These are phyloP conservation scores for Pachysandra terminalis DNA, from an alignment of 164 flowering plant species.

Conservation along the genomic window DNA sequence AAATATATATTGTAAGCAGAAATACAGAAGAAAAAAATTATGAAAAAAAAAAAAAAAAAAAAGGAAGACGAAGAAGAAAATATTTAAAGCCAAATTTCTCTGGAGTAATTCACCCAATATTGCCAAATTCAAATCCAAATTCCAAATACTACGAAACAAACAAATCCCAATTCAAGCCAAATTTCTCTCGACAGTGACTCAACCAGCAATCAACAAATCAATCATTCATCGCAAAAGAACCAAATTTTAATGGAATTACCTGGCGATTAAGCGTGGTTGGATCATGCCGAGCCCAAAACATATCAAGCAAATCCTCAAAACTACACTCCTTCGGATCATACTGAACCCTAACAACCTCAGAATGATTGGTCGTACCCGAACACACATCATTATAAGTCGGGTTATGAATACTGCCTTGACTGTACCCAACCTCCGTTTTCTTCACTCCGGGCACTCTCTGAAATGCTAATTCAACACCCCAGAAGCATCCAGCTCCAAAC, in stretches of 20 bases:
- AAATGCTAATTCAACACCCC: slow-evolving; percentile 66
- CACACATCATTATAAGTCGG: slow-evolving; percentile 58
- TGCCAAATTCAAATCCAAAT: no score
- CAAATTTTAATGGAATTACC: slow-evolving; percentile 10
- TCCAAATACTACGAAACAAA: neutral
- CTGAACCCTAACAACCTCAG: slow-evolving; percentile 65
- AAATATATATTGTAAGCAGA: no score
- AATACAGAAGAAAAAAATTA: no score
- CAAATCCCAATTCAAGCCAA: neutral
- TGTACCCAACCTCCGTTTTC: slow-evolving; percentile 62
- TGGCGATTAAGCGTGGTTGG: slow-evolving; percentile 43
- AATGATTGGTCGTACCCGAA: slow-evolving; percentile 52
- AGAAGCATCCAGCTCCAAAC: slow-evolving; percentile 67
- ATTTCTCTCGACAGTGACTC: neutral
- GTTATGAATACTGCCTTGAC: slow-evolving; percentile 47
- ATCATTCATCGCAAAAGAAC: neutral
- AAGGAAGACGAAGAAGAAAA: no score
- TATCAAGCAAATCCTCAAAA: slow-evolving; percentile 45
- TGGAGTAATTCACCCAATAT: no score
- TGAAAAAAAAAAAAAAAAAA: no score
- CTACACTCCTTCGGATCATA: slow-evolving; percentile 57
- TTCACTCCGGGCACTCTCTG: slow-evolving; percentile 67
- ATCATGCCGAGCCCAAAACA: slow-evolving; percentile 43
- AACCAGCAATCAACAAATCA: neutral
- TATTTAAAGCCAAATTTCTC: no score